Percentiles rank a stretch among this genome's conserved stretches.
Conservation (phyloP, 139 green algal species). For the Raphidocelis subcapitata region DNA sequence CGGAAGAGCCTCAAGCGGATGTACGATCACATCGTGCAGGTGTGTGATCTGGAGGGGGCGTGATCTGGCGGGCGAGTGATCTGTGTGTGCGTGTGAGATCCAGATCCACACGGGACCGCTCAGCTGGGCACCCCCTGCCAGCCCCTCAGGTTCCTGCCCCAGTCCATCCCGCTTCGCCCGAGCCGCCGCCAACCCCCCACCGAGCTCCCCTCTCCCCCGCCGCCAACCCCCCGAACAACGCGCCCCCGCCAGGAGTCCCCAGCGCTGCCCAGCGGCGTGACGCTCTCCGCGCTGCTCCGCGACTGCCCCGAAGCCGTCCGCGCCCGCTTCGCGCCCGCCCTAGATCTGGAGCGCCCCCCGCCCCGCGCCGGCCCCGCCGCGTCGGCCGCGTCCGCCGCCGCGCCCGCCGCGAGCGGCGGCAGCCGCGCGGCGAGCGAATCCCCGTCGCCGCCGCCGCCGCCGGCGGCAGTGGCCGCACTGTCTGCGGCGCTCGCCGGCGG, state of each 20-base stretch:
- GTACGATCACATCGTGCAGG: conserved; percentile 67
- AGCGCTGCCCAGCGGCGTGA: conserved; percentile 16
- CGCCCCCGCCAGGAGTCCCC: background rate
- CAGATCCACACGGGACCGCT: too few relatives aligned
- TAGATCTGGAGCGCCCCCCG: too few relatives aligned
- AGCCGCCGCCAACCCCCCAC: background rate
- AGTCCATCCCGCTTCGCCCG: too few relatives aligned
- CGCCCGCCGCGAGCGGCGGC: conserved; percentile 3
- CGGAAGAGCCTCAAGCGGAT: conserved; percentile 55
- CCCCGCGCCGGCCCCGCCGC: background rate
- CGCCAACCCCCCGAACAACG: too few relatives aligned
- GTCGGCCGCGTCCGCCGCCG: too few relatives aligned
- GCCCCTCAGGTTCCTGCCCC: too few relatives aligned
- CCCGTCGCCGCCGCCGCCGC: conserved; percentile 4
- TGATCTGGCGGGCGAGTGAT: conserved; percentile 3
- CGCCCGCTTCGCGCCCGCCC: too few relatives aligned
- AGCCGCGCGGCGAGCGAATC: too few relatives aligned
- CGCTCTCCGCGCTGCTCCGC: conserved; percentile 10
- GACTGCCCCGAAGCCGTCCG: background rate
- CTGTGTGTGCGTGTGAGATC: too few relatives aligned
- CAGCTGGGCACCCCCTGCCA: too few relatives aligned
- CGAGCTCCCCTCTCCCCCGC: background rate
- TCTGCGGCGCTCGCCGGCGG: too few relatives aligned
- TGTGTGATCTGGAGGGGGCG: conserved; percentile 36
- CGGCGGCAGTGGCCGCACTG: conserved; percentile 6